These are phyloP conservation scores for Ophiognomonia clavigignenti-juglandacearum DNA, from an alignment of 2,329 filamentous ascomycete species.

Conservation along the genomic window DNA sequence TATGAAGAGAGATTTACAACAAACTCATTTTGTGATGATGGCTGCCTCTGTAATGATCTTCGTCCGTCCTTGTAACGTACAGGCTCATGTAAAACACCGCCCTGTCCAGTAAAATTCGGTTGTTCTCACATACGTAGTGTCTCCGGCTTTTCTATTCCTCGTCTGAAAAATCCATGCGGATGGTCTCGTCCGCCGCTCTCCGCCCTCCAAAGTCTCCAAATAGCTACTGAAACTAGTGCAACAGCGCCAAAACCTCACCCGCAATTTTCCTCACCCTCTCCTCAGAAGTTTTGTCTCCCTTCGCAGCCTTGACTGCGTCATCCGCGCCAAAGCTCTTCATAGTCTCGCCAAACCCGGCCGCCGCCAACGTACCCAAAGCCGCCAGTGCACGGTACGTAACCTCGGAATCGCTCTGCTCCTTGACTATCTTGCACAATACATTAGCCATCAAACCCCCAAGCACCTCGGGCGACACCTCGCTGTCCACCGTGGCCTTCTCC, in stretches of 20 bases:
- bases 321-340: slow-evolving; percentile 37
- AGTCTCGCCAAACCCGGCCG: slow-evolving; percentile 45
- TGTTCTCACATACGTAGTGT: too few relatives aligned
- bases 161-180: background rate
- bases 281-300: slow-evolving; percentile 40
- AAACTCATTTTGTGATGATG: too few relatives aligned
- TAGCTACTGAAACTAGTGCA: slow-evolving; percentile 19
- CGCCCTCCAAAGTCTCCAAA: background rate
- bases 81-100: too few relatives aligned
- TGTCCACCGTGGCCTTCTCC: slow-evolving; percentile 32
- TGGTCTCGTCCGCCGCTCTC: background rate
- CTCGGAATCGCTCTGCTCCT: slow-evolving; percentile 69
- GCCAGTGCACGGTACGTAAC: slow-evolving; percentile 79
- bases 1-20: too few relatives aligned
- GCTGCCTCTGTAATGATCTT: too few relatives aligned
- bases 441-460: slow-evolving; percentile 40
- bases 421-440: slow-evolving; percentile 58
- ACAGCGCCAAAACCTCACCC: slow-evolving; percentile 38
- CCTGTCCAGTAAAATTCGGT: too few relatives aligned
- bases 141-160: too few relatives aligned
- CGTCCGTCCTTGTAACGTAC: too few relatives aligned
- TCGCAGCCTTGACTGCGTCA: slow-evolving; percentile 33
- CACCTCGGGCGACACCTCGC: slow-evolving; percentile 36
- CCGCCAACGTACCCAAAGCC: slow-evolving; percentile 73
- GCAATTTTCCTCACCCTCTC: slow-evolving; percentile 42